A percentile compares a stretch with the other conserved stretches of the same genome.
Conservation (phyloP, 768 basidiomycete genomes). For the Lyophyllum semitale region DNA sequence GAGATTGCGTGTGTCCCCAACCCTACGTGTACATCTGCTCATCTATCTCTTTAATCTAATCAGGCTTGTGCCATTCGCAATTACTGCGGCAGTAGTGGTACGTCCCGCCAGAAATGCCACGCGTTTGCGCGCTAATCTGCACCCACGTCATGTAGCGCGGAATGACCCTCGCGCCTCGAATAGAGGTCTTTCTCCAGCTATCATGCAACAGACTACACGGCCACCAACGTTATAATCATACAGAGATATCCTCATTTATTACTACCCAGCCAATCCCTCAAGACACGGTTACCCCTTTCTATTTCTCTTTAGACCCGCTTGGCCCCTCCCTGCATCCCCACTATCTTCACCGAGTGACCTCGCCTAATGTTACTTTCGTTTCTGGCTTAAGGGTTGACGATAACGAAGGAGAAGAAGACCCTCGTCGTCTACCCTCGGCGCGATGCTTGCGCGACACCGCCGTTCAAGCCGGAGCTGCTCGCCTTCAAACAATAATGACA, state of each 20-base stretch:
- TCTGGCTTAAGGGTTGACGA: conserved; percentile 11
- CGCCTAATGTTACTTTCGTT: not conserved
- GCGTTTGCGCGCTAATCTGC: conserved; percentile 10
- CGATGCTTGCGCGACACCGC: conserved; percentile 47
- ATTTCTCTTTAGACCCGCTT: conserved; percentile 32
- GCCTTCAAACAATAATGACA: conserved; percentile 74
- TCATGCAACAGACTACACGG: conserved; percentile 62
- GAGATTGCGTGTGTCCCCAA: conserved; percentile 11
- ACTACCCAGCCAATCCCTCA: conserved; percentile 8
- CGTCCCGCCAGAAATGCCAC: conserved; percentile 25
- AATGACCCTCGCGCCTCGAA: conserved; percentile 80
- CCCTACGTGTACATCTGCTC: not conserved
- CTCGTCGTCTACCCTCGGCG: conserved; percentile 35
- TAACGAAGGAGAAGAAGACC: conserved; percentile 35
- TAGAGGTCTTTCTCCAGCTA: conserved; percentile 79
- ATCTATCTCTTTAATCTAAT: not conserved
- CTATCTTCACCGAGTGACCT: conserved; percentile 2
- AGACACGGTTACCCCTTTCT: conserved; percentile 19
- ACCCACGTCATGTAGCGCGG: conserved; percentile 56
- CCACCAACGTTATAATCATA: conserved; percentile 44
- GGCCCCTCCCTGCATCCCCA: conserved; percentile 28
- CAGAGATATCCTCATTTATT: conserved; percentile 18
- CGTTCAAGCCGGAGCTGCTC: conserved; percentile 72
- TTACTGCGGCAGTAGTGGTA: conserved; percentile 67
- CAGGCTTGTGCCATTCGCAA: conserved; percentile 81